Base-by-base conservation (phyloP, 768 basidiomycete genomes). In the Mycena kentingensis region DNA sequence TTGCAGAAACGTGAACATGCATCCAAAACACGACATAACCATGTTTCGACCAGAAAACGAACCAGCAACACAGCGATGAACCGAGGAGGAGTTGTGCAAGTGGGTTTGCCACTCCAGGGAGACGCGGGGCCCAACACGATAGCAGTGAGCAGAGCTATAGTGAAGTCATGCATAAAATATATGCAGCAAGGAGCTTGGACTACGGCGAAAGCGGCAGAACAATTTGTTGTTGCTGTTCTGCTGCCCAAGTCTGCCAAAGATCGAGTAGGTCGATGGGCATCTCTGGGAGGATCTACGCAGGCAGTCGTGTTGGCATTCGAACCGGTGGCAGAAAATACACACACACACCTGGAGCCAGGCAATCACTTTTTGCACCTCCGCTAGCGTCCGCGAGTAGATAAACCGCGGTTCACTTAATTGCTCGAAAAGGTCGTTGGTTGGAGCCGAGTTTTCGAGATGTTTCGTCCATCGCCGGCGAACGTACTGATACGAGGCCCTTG, bases 261-360 rank as follows among this genome's bases (percentile, higher is more conserved):
- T 42, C 22, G 10, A 54, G 22, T n/a, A 54, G 18, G 15, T 48
- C 52, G 24, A 2, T 18, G 7, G 52, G 39, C 3, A 38, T 12
- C 18, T 47, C 39, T 2, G 52, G 52, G 15, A 52, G 28, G 12
- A 43, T 27, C 51, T 52, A 6, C 5, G n/a, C 10, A 21, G 34
- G 45, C 4, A 36, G 7, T 11, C 15, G 12, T 5, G 4, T 21
- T 22, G 19, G 35, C 4, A n/a, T n/a, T 22, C 39, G 10, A 35
- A 24, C 24, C 5, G 35, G 16, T 12, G n/a, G 22, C 12, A 28
- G 28, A 43, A 43, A 34, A 34, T 10, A 34, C 10, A 34, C 32
- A 34, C 21, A n/a, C 29, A 25, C 15, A 58, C 53, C 45, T 58
- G 46, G n/a, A 58, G 31, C 57, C 57, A 58, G 13, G 27, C 22